phyloP scores from a whole-genome alignment of 1,284 basidiomycete species.

The Laetiporus sulphureus region DNA sequence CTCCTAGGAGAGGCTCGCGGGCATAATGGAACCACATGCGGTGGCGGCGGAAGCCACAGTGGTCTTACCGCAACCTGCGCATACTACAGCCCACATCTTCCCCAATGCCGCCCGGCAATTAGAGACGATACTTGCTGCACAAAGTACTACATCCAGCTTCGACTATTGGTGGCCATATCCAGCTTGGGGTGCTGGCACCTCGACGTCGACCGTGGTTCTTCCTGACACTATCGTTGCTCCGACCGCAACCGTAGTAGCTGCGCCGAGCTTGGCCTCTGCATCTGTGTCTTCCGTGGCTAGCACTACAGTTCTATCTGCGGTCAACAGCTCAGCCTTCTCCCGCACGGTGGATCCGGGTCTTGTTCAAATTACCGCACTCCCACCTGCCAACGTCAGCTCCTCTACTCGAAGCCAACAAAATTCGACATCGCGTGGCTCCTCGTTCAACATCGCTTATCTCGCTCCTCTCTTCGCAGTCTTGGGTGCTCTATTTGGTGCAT shows the following conservation, averaged over 20 bases:
- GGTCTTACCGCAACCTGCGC: too few species aligned
- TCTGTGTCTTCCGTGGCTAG: conserved; percentile 2
- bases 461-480: conserved; percentile 33
- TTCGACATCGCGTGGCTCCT: conserved; percentile 6
- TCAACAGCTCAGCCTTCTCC: conserved; percentile 4
- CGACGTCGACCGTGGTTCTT: not conserved
- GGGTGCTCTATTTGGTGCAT: conserved; percentile 30
- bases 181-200: conserved; percentile 10
- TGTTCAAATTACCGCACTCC: conserved; percentile 32
- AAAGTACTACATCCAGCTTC: conserved; percentile 14
- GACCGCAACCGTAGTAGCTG: not conserved
- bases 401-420: conserved; percentile 20
- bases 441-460: conserved; percentile 32
- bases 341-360: conserved; percentile 9
- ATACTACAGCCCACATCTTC: too few species aligned
- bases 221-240: not conserved
- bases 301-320: not conserved
- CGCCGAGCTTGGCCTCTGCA: not conserved
- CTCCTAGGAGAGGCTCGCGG: too few species aligned
- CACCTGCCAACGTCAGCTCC: conserved; percentile 26
- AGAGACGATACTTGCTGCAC: too few species aligned
- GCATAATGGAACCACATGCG: too few species aligned
- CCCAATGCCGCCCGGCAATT: too few species aligned
- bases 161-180: conserved; percentile 21
- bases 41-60: too few species aligned